Evolutionary conservation across 345 rosid species (phyloP).

Genomic region (Gossypium bickii): DNA sequence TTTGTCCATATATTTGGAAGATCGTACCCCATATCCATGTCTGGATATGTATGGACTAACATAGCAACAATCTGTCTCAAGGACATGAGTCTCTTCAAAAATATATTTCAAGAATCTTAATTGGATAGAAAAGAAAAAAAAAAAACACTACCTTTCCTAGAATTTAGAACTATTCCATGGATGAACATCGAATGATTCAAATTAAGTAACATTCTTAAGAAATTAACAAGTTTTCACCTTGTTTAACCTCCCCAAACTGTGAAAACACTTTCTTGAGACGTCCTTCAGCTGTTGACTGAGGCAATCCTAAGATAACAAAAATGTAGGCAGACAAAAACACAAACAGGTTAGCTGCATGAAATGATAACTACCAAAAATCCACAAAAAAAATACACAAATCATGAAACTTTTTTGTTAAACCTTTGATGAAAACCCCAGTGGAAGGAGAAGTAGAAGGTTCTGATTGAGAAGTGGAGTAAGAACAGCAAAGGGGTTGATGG

Average conservation of each 20-base stretch:
- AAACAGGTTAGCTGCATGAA: neutral
- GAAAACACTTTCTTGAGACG: slow-evolving; percentile 44
- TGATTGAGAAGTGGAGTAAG: slow-evolving; percentile 9
- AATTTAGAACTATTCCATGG: too few relatives aligned
- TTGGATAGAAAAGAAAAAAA: too few relatives aligned
- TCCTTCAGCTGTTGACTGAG: slow-evolving; percentile 49
- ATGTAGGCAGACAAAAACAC: neutral
- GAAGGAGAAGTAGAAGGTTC: slow-evolving; percentile 18
- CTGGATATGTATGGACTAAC: neutral
- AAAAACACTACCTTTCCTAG: too few relatives aligned
- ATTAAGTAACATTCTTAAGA: neutral
- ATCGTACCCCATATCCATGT: neutral
- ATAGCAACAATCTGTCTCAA: neutral
- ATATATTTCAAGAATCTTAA: too few relatives aligned
- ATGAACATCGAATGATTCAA: too few relatives aligned
- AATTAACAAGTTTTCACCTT: slow-evolving; percentile 27
- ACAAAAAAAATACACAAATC: neutral
- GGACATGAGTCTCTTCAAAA: neutral
- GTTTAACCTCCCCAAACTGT: slow-evolving; percentile 45
- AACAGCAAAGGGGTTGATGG: slow-evolving; percentile 22
- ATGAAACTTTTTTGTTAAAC: neutral
- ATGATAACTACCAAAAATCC: neutral
- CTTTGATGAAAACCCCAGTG: slow-evolving; percentile 23
- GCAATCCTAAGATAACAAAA: slow-evolving; percentile 33
- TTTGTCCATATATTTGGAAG: neutral